Percentiles rank a stretch among this genome's conserved stretches.
phyloP scores from a whole-genome alignment of 2,329 filamentous ascomycete genomes.

The Diplocarpon mali region DNA sequence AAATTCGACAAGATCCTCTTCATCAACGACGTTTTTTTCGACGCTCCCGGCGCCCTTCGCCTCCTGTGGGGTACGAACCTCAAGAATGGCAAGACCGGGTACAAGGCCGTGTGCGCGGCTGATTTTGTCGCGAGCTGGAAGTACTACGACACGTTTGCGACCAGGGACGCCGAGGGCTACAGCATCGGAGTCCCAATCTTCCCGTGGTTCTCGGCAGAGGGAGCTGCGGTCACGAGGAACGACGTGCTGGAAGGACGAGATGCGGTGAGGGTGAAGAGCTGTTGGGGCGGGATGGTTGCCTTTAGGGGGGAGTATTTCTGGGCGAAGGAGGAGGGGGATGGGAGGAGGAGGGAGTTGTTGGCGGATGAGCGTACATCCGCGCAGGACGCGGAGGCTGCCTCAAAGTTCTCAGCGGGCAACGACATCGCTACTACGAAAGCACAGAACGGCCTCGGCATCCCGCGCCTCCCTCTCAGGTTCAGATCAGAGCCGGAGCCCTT shows the following conservation, averaged over 20 bases:
- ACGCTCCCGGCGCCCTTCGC: conserved; percentile 40
- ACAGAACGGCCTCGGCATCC: conserved; percentile 1
- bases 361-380: not conserved
- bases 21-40: conserved; percentile 53
- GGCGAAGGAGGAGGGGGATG: not conserved
- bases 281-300: conserved; percentile 68
- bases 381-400: not conserved
- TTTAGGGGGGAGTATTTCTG: conserved; percentile 48
- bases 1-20: conserved; percentile 48
- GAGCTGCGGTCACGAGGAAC: conserved; percentile 42
- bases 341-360: not conserved
- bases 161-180: conserved; percentile 54
- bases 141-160: conserved; percentile 66
- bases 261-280: conserved; percentile 59
- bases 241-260: conserved; percentile 52
- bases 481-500: conserved; percentile 46
- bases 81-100: conserved; percentile 39
- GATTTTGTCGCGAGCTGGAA: conserved; percentile 58
- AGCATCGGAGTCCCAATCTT: conserved; percentile 53
- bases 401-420: not conserved
- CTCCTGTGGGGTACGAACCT: conserved; percentile 54
- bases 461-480: conserved; percentile 31
- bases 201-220: conserved; percentile 51
- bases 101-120: conserved; percentile 58
- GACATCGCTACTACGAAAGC: not conserved